Evolutionary conservation across 495 filamentous ascomycete species (phyloP).

Genomic region (Monascus purpureus): DNA sequence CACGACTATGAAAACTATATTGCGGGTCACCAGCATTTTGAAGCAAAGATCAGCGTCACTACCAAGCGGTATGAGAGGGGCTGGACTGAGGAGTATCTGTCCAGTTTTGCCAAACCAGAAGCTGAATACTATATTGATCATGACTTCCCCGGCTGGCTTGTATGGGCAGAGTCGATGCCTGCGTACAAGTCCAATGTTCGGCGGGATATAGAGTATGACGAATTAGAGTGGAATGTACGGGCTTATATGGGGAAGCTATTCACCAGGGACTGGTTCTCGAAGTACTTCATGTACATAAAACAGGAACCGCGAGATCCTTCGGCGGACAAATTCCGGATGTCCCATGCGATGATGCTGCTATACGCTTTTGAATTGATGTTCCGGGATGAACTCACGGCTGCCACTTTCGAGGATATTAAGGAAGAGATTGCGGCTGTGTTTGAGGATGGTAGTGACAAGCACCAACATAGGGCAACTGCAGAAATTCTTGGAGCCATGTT

Average conservation of each 20-base stretch:
- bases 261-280: slow-evolving; percentile 71
- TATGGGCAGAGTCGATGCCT: slow-evolving; percentile 76
- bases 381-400: slow-evolving; percentile 49
- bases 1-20: slow-evolving; percentile 82
- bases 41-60: slow-evolving; percentile 58
- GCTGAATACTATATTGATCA: slow-evolving; percentile 81
- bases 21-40: slow-evolving; percentile 55
- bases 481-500: slow-evolving; percentile 86
- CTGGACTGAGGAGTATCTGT: slow-evolving; percentile 66
- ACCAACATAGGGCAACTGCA: slow-evolving; percentile 90
- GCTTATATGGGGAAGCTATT: slow-evolving; percentile 68
- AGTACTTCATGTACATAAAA: slow-evolving; percentile 85
- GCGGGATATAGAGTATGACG: slow-evolving; percentile 66
- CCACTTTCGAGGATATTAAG: slow-evolving; percentile 79
- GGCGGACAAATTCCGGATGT: slow-evolving; percentile 78
- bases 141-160: slow-evolving; percentile 94
- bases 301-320: slow-evolving; percentile 82
- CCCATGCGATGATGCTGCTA: slow-evolving; percentile 70
- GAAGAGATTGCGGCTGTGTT: slow-evolving; percentile 60
- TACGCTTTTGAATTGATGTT: slow-evolving; percentile 81
- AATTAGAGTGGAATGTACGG: slow-evolving; percentile 61
- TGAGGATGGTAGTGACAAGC: slow-evolving; percentile 90
- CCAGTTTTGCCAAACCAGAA: slow-evolving; percentile 64
- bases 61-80: slow-evolving; percentile 57
- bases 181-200: slow-evolving; percentile 57